A percentile compares a stretch with the other conserved stretches of the same genome.
Conservation (phyloP, 768 basidiomycete species). For the Pleurotus tuber-regium region DNA sequence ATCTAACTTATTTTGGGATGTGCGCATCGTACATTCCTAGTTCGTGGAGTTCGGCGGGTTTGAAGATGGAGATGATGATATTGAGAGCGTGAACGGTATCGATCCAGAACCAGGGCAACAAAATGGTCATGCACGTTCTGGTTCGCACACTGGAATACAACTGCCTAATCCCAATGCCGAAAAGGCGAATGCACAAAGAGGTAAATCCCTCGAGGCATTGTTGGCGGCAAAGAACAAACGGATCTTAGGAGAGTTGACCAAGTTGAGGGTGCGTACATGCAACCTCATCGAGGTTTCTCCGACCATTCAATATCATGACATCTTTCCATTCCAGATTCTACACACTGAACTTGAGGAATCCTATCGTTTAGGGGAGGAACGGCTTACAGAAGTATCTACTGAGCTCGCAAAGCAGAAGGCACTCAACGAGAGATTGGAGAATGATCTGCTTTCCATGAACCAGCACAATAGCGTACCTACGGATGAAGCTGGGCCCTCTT, state of each 20-base stretch:
- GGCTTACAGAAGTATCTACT: slow-evolving; percentile 52
- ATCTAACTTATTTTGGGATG: not conserved
- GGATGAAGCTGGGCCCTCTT: slow-evolving; percentile 26
- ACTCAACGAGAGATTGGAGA: slow-evolving; percentile 90
- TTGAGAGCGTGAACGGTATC: slow-evolving; percentile 36
- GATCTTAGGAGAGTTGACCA: slow-evolving; percentile 89
- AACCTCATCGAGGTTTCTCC: not conserved
- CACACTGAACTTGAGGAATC: slow-evolving; percentile 79
- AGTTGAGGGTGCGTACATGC: slow-evolving; percentile 62
- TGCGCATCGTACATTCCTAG: slow-evolving; percentile 38
- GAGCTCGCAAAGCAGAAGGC: slow-evolving; percentile 77
- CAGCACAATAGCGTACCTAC: slow-evolving; percentile 40
- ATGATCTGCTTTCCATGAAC: slow-evolving; percentile 83
- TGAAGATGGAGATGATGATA: slow-evolving; percentile 71
- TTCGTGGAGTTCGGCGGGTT: slow-evolving; percentile 95
- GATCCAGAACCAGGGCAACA: slow-evolving; percentile 16
- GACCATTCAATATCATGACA: too few species aligned
- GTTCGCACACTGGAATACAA: slow-evolving; percentile 46
- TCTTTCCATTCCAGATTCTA: slow-evolving; percentile 77
- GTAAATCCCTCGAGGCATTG: slow-evolving; percentile 85
- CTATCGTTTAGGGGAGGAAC: slow-evolving; percentile 52
- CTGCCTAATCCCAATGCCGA: slow-evolving; percentile 89
- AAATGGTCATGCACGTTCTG: slow-evolving; percentile 26
- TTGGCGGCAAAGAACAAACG: slow-evolving; percentile 93
- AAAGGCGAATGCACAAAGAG: slow-evolving; percentile 73